A percentile compares a stretch with the other conserved stretches of the same genome.
Conservation (phyloP, 164 flowering plant species). For the Magnolia changhungtana region DNA sequence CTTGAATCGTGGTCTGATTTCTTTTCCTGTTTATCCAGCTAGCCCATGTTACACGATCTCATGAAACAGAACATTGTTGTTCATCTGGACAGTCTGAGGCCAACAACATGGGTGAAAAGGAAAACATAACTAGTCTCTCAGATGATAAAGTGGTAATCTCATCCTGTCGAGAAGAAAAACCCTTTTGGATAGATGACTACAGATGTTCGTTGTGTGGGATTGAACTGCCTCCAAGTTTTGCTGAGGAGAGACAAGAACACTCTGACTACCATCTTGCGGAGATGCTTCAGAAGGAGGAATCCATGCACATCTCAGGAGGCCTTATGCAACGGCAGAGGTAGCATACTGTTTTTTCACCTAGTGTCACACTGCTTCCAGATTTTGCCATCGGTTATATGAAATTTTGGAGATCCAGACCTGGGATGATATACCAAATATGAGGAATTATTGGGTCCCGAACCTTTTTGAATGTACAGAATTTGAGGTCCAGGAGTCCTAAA, state of each 20-base stretch:
- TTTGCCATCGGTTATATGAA: neutral
- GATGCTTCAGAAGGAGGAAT: conserved; percentile 72
- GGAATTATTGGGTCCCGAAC: neutral
- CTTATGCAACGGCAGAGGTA: conserved; percentile 40
- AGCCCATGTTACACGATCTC: neutral
- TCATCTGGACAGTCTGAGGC: conserved; percentile 21
- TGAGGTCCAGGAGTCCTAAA: neutral
- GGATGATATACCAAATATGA: neutral
- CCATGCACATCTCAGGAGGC: conserved; percentile 23
- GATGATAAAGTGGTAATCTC: conserved; percentile 24
- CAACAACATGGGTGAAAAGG: conserved; percentile 9
- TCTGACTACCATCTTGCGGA: conserved; percentile 87
- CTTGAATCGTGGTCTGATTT: neutral
- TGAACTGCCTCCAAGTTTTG: conserved; percentile 73
- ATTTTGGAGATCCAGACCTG: neutral
- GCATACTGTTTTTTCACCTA: neutral
- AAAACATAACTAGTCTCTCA: conserved; percentile 4
- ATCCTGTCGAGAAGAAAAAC: conserved; percentile 19
- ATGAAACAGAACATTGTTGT: conserved; percentile 11
- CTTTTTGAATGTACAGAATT: too few species aligned
- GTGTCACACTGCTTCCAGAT: neutral
- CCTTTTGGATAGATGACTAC: conserved; percentile 68
- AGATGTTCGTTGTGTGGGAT: conserved; percentile 80
- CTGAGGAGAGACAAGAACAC: conserved; percentile 89
- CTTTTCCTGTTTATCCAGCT: conserved; percentile 7